These are phyloP conservation scores for Colletotrichum agaves DNA, from an alignment of 2,329 filamentous ascomycete species.

Conservation along the genomic window DNA sequence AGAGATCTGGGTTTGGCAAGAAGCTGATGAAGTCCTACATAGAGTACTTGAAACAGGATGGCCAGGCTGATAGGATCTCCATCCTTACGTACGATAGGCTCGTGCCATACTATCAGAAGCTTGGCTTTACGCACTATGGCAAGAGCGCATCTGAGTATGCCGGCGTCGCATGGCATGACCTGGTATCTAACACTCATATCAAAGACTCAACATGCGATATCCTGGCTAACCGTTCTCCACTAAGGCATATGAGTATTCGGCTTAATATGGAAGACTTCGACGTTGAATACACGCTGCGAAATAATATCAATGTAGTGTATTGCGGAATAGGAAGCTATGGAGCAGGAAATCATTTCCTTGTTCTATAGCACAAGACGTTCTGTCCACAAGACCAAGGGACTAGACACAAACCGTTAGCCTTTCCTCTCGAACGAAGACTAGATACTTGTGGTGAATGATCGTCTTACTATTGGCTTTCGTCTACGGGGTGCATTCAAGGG, in stretches of 20 bases:
- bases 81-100: slow-evolving; percentile 46
- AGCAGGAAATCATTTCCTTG: too few relatives aligned
- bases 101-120: slow-evolving; percentile 44
- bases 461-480: neutral
- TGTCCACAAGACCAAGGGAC: neutral
- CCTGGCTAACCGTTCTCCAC: neutral
- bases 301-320: too few relatives aligned
- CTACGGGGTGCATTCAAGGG: neutral
- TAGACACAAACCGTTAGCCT: too few relatives aligned
- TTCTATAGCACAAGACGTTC: neutral
- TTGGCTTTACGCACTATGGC: slow-evolving; percentile 46
- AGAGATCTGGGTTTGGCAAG: slow-evolving; percentile 44
- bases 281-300: too few relatives aligned
- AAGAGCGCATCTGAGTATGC: slow-evolving; percentile 46
- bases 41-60: slow-evolving; percentile 37
- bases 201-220: neutral
- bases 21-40: slow-evolving; percentile 41
- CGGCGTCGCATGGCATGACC: slow-evolving; percentile 45
- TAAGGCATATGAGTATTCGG: slow-evolving; percentile 15
- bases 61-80: slow-evolving; percentile 41
- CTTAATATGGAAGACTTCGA: neutral
- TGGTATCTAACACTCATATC: slow-evolving; percentile 39
- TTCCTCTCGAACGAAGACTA: too few relatives aligned
- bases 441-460: too few relatives aligned
- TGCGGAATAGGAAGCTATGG: too few relatives aligned